Base-by-base conservation (phyloP, 1,284 basidiomycete species). In the Sporisorium exsertum region DNA sequence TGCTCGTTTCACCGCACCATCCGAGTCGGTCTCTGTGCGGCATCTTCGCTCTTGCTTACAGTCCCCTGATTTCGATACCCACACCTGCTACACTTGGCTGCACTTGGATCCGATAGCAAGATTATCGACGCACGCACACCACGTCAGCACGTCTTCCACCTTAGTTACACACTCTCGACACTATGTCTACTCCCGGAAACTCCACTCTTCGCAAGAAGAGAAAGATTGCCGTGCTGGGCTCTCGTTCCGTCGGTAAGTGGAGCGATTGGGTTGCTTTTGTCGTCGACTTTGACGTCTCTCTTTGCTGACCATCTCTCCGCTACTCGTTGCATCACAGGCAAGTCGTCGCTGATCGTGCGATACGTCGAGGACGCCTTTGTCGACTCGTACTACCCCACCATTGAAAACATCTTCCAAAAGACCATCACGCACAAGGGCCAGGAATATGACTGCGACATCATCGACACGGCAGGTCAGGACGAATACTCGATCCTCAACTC, bases 391-490 rank as follows among this genome's bases (percentile, higher is more conserved):
- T 96, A 94, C 87, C 95, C 95, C 22, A 97, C 95, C 70, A 97
- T 97, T 85, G 95, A 97, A 87, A 91, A 89, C 80, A 94, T 92
- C 49, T 93, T 93, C 85, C 89, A 91, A 75, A 97, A 97, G 89
- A 90, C 88, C 52, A 90, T 98, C 87, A 90, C 89, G 77, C 91
- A 92, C 88, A 92, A 93, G 70, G 94, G 94, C 60, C 88, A 90
- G 49, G 92, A 95, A 78, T 98, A 94, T 84, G 91, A 94, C 77
- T 94, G 94, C 88, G 95, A 98, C 88, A 97, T 99, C 88, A 94
- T 99, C 84, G 97, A 99, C 87, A 97, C 95, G 68, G 97, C 97
- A 61, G 97, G 97, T 27, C 81, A 99, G 91, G 93, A 94, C 81
- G 93, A 94, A 83, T 94, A 92, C 87, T 92, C 92, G 32, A 91